Base-by-base conservation (phyloP, 2,329 filamentous ascomycete species). In the Diaporthe batatas region DNA sequence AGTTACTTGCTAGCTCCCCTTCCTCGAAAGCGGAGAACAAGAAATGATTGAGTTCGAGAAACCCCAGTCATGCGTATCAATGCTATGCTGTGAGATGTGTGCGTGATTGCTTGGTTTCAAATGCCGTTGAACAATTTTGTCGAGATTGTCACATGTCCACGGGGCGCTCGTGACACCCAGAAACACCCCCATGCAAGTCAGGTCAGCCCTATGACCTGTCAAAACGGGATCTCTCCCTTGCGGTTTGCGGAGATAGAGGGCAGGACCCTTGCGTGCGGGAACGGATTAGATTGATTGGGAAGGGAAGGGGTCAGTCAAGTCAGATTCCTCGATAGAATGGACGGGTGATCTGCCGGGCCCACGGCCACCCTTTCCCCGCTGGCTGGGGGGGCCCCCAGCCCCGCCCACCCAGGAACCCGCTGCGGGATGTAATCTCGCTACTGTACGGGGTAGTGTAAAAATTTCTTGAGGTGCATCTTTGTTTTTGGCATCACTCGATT, bases 151-250 rank as follows among this genome's bases (percentile, higher is more conserved):
- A 21, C 25, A 8, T 21, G 8, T 29, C 14, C 36, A 8, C 5
- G 12, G 12, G 42, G 16, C 21, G 32, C n/a, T 18, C 7, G 32
- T 65, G 62, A 36, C 29, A 36, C 23, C 58, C 6, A 29, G 23
- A 6, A 64, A n/a, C 7, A n/a, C 10, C 44, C 59, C 18, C 53
- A 21, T 29, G 25, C 53, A 21, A 34, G 25, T 14, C 12, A 11
- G 12, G 16, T 58, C 68, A 70, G 68, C 68, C 68, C 68, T 70
- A 70, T 58, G 68, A 67, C 62, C 62, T 67, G 62, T 67, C 62
- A 67, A 53, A 53, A 53, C 32, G 23, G 23, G 59, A 47, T 21
- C 44, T 47, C 18, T 47, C 44, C 47, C 54, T 42, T 42, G 39
- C 47, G n/a, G n/a, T 32, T 42, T 42, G 39, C 39, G 39, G 39